These are phyloP conservation scores for Boletus sp. DNA, from an alignment of 768 basidiomycete species.

Conservation along the genomic window DNA sequence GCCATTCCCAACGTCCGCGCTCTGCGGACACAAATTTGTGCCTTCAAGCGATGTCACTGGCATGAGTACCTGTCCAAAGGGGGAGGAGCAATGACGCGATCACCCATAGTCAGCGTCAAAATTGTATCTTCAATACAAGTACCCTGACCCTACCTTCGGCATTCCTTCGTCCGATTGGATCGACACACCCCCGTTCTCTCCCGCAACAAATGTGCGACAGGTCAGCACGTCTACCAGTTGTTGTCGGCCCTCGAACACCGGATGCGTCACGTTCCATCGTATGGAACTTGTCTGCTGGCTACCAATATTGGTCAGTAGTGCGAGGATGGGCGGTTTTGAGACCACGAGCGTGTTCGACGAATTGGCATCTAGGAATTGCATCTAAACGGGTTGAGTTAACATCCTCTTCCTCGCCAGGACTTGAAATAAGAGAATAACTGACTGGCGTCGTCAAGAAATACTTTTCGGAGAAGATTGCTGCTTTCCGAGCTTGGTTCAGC, in stretches of 20 bases:
- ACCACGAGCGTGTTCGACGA: conserved; percentile 43
- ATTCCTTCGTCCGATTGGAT: conserved; percentile 41
- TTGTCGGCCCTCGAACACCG: conserved; percentile 41
- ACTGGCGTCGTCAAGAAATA: conserved; percentile 50
- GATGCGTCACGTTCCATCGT: conserved; percentile 44
- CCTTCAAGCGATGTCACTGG: conserved; percentile 28
- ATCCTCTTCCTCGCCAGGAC: background rate
- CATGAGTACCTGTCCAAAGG: conserved; percentile 33
- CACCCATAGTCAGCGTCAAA: background rate
- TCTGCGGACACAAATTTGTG: conserved; percentile 21
- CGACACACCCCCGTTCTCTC: conserved; percentile 41
- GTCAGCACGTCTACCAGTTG: conserved; percentile 52
- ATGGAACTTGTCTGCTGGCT: conserved; percentile 31
- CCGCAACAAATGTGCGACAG: conserved; percentile 40
- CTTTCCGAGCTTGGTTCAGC: conserved; percentile 55
- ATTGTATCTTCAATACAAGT: background rate
- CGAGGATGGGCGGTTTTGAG: conserved; percentile 55
- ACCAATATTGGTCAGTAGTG: conserved; percentile 56
- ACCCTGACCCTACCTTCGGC: conserved; percentile 39
- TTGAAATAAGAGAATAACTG: conserved; percentile 8
- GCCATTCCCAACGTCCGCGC: conserved; percentile 1
- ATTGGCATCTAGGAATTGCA: conserved; percentile 43
- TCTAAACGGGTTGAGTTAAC: conserved; percentile 30
- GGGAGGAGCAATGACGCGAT: background rate
- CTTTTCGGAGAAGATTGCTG: conserved; percentile 42